Percentiles rank a stretch among this genome's conserved stretches.
Evolutionary conservation across 164 flowering plant species (phyloP).

Genomic region (Chimonanthus praecox): DNA sequence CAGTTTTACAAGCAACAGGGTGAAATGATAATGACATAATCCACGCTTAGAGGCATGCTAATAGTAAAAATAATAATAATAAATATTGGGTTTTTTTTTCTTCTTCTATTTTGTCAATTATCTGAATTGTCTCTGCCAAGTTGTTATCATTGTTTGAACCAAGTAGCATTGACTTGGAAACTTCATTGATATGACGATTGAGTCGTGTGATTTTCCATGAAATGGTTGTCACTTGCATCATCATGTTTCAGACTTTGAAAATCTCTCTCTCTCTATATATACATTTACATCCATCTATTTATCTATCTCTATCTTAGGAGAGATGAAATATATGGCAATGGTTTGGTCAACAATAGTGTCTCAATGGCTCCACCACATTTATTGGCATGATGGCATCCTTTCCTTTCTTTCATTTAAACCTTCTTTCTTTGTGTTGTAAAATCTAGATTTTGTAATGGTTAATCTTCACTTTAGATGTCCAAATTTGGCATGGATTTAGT

Average conservation of each 20-base stretch:
- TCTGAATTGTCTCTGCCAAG: neutral
- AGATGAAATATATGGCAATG: neutral
- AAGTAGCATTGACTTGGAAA: constrained; percentile 1
- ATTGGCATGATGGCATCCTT: neutral
- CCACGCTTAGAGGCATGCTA: neutral
- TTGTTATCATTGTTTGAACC: neutral
- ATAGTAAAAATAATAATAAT: too few species aligned
- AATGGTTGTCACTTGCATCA: neutral
- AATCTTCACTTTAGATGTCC: too few species aligned
- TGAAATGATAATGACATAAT: neutral
- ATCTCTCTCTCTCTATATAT: neutral
- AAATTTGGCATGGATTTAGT: too few species aligned
- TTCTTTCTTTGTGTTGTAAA: too few species aligned
- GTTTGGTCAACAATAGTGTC: neutral
- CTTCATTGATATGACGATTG: neutral
- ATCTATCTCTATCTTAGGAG: neutral
- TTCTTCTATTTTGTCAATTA: too few species aligned
- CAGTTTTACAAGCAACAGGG: neutral
- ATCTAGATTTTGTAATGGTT: too few species aligned
- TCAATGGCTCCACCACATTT: neutral
- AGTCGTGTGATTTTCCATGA: neutral
- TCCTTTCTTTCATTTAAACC: neutral
- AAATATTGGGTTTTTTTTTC: neutral
- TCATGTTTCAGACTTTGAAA: neutral
- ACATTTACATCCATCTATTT: neutral